Base-by-base conservation (phyloP, 2,329 filamentous ascomycete species). In the Microcera coccophila region DNA sequence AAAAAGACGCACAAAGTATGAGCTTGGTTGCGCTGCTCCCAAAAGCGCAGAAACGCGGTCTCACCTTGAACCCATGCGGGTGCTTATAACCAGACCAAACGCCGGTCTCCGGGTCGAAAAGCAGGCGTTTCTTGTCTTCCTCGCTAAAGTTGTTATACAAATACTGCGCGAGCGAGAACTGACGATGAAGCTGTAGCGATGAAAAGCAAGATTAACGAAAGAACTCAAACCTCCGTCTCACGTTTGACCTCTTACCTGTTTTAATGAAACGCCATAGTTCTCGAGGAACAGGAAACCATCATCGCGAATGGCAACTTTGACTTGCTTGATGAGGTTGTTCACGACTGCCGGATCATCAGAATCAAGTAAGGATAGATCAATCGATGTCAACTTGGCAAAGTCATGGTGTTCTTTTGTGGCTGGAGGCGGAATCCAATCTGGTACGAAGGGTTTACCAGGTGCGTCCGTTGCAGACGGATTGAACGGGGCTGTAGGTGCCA, bases 31-130 rank as follows among this genome's bases (percentile, higher is more conserved):
- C n/a, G n/a, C n/a, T 28, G 24, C 9, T 9, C 24, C 24, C 24
- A 28, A 28, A 14, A 28, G 14, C 14, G 9, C 14, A 28, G 24
- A 28, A 28, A n/a, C n/a, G n/a, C n/a, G n/a, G n/a, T 28, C 14
- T 41, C 43, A 57, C 64, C 62, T 70, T 71, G 62, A 65, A 72
- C 47, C 63, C 73, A 54, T 60, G 70, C n/a, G 49, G 70, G 47
- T 65, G 72, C 54, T 76, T 76, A 57, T 72, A 76, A 0, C 73
- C 72, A 3, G 72, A 72, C 67, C 69, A 76, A 1, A 62, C 51
- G n/a, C 73, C 73, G 0, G 62, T 71, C 4, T 72, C 67, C 0
- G 73, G 73, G 47, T 68, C 55, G 50, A 72, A 75, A 0, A 75
- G 64, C 14, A 76, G 65, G 2, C 66, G 63, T 41, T 72, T 53